Percentiles rank a stretch among this genome's conserved stretches.
Evolutionary conservation across 441 rosid genomes (phyloP).

Genomic region (Euphorbia schlechtendalii): DNA sequence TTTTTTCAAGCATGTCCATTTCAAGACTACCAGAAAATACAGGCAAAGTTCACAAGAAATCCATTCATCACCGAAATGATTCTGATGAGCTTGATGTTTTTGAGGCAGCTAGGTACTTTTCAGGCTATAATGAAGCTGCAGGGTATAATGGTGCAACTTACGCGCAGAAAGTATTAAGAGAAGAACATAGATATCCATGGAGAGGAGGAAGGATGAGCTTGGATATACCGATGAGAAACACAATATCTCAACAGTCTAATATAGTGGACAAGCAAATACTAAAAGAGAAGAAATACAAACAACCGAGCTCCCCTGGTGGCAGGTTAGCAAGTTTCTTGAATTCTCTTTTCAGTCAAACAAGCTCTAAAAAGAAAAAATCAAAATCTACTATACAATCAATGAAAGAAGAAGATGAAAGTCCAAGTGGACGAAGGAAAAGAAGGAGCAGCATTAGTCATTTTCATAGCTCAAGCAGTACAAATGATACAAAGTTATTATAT

Average conservation of each 20-base stretch:
- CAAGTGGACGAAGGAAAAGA: slow-evolving; percentile 60
- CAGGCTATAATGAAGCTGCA: slow-evolving; percentile 54
- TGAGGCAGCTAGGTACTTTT: slow-evolving; percentile 78
- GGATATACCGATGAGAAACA: slow-evolving; percentile 47
- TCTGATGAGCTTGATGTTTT: slow-evolving; percentile 87
- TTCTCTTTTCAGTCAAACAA: slow-evolving; percentile 67
- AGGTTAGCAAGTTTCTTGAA: slow-evolving; percentile 82
- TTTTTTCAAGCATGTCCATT: slow-evolving; percentile 42
- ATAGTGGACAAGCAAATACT: slow-evolving; percentile 34
- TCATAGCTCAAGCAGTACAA: slow-evolving; percentile 40
- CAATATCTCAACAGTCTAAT: slow-evolving; percentile 31
- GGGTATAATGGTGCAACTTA: slow-evolving; percentile 26
- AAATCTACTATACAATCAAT: slow-evolving; percentile 40
- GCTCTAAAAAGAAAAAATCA: slow-evolving; percentile 65
- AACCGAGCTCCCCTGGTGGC: slow-evolving; percentile 91
- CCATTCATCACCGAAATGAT: slow-evolving; percentile 46
- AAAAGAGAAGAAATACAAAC: slow-evolving; percentile 69
- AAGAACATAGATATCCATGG: slow-evolving; percentile 37
- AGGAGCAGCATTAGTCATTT: slow-evolving; percentile 89
- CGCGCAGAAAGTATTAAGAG: slow-evolving; percentile 39
- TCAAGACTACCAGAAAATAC: slow-evolving; percentile 42
- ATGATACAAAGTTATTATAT: slow-evolving; percentile 44
- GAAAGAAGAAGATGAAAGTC: slow-evolving; percentile 60
- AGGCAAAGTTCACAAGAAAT: slow-evolving; percentile 38
- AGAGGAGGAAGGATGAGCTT: slow-evolving; percentile 64